Conservation (phyloP, 2,329 filamentous ascomycete genomes). For the Ambrosiella cleistominuta region DNA sequence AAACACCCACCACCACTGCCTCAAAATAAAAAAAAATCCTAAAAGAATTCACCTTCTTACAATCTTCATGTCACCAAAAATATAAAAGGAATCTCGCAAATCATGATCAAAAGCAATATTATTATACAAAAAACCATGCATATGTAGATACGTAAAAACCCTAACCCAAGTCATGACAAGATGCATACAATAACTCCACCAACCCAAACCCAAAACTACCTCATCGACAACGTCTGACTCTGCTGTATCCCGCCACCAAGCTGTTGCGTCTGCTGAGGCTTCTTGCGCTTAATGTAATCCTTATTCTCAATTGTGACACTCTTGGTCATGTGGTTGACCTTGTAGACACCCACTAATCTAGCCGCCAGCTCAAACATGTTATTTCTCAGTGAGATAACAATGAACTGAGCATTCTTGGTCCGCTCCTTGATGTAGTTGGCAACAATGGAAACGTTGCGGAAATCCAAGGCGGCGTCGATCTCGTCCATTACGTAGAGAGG, state of each 20-base stretch:
- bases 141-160: not conserved
- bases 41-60: no score
- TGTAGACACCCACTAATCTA: conserved; percentile 90
- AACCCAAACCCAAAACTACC: not conserved
- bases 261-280: conserved; percentile 18
- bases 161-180: not conserved
- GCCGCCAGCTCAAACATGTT: conserved; percentile 99
- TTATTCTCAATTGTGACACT: conserved; percentile 76
- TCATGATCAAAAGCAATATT: no score
- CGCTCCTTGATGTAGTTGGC: conserved; percentile 98
- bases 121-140: not conserved
- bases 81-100: no score
- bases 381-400: conserved; percentile 92
- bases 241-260: not conserved
- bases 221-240: conserved; percentile 4
- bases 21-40: no score
- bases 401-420: conserved; percentile 98
- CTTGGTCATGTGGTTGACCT: conserved; percentile 98
- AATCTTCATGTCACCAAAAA: no score
- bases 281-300: conserved; percentile 44
- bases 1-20: no score
- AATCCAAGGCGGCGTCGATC: conserved; percentile 94
- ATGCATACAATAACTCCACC: not conserved
- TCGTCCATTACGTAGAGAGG: conserved; percentile 99
- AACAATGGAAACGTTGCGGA: conserved; percentile 95